Conservation (phyloP, 371 early-diverging fungal species). For the Lichtheimia hyalospora region DNA sequence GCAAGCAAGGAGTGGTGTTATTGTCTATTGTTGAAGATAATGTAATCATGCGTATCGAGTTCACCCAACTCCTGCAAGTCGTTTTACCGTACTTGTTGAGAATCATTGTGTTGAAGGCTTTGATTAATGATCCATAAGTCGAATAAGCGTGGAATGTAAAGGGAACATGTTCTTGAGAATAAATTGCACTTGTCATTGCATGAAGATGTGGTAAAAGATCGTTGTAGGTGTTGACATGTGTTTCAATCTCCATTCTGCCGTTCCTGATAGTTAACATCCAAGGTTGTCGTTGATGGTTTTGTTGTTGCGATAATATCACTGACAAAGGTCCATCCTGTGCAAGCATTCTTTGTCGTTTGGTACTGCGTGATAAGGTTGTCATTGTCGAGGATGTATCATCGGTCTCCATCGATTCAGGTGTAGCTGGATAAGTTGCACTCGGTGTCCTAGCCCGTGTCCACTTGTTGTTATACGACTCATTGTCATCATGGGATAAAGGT, state of each 20-base stretch:
- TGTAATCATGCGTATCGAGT: constrained; percentile 3
- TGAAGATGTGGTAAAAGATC: constrained; percentile 8
- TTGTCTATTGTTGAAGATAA: neutral
- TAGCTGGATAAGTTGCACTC: no score
- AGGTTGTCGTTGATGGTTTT: neutral
- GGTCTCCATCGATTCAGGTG: no score
- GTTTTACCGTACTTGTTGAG: constrained; percentile 13
- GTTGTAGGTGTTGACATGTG: constrained; percentile 7
- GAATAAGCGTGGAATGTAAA: constrained; percentile 6
- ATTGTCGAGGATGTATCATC: neutral
- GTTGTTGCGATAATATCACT: neutral
- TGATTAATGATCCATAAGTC: constrained; percentile 1
- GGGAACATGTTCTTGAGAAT: constrained; percentile 7
- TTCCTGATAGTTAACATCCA: constrained; percentile 9
- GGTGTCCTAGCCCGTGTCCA: no score
- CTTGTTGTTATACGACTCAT: no score
- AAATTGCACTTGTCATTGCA: constrained; percentile 3
- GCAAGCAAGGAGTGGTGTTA: neutral
- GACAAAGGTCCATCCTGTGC: constrained; percentile 7
- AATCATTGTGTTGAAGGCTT: constrained; percentile 7
- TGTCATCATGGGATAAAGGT: neutral
- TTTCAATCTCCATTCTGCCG: constrained; percentile 8
- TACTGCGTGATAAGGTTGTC: neutral
- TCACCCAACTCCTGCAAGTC: constrained; percentile 8
- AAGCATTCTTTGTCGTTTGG: constrained; percentile 6